Conservation (phyloP, 106 monocot species). For the Allium fistulosum region DNA sequence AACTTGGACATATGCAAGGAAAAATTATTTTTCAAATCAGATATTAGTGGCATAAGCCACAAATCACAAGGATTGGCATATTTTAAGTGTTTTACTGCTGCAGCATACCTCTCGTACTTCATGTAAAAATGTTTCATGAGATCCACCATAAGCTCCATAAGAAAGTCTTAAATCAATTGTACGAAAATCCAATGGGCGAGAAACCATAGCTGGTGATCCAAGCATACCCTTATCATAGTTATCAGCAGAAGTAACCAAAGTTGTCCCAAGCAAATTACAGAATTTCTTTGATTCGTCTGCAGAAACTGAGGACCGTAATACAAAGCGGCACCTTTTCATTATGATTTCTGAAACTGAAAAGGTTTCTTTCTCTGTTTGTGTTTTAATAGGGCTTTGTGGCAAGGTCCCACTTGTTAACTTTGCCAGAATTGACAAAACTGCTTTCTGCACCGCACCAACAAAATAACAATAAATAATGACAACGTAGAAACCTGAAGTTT, state of each 20-base stretch:
- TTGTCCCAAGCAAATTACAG: slow-evolving; percentile 77
- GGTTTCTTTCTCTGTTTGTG: slow-evolving; percentile 25
- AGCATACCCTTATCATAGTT: slow-evolving; percentile 88
- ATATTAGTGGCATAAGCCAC: too few species aligned
- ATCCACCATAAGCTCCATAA: slow-evolving; percentile 74
- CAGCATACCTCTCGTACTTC: slow-evolving; percentile 76
- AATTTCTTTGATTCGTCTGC: slow-evolving; percentile 85
- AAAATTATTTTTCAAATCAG: too few species aligned
- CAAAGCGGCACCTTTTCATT: slow-evolving; percentile 83
- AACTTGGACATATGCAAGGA: too few species aligned
- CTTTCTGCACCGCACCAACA: slow-evolving; percentile 57
- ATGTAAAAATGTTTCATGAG: slow-evolving; percentile 78
- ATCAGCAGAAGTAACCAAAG: slow-evolving; percentile 60
- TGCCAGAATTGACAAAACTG: slow-evolving; percentile 67
- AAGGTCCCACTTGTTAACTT: slow-evolving; percentile 35
- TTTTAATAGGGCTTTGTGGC: slow-evolving; percentile 39
- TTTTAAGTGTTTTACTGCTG: too few species aligned
- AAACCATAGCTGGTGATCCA: slow-evolving; percentile 84
- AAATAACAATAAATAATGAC: not conserved
- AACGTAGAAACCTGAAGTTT: not conserved
- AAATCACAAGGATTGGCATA: too few species aligned
- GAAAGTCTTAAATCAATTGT: slow-evolving; percentile 82
- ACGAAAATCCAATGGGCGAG: slow-evolving; percentile 92
- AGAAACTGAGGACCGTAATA: slow-evolving; percentile 51
- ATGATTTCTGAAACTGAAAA: slow-evolving; percentile 64